A percentile compares a stretch with the other conserved stretches of the same genome.
These are phyloP conservation scores for Chlorella sorokiniana DNA, from an alignment of 139 green algal species.

Conservation along the genomic window DNA sequence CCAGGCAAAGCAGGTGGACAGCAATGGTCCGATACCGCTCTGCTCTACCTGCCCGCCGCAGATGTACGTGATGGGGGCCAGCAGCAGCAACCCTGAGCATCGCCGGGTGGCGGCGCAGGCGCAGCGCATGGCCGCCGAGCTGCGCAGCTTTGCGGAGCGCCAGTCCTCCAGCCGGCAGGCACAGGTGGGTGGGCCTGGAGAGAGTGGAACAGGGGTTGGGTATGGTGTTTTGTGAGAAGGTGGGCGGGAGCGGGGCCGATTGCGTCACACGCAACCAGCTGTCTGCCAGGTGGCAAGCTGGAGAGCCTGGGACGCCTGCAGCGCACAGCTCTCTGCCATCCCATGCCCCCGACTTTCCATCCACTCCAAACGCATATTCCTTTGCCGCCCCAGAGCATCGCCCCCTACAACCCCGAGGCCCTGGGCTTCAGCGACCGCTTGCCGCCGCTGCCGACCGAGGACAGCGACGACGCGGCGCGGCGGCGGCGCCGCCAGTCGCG, in stretches of 20 bases:
- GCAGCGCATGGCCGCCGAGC: constrained; percentile 9
- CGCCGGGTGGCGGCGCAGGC: constrained; percentile 7
- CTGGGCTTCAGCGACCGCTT: constrained; percentile 22
- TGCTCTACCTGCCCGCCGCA: constrained; percentile 1
- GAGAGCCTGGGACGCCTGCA: too few relatives aligned
- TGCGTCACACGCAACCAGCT: too few relatives aligned
- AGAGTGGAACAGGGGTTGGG: too few relatives aligned
- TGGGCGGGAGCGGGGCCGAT: too few relatives aligned
- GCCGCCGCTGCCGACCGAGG: background rate
- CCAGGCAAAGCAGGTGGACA: too few relatives aligned
- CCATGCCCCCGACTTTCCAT: too few relatives aligned
- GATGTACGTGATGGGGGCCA: constrained; percentile 18
- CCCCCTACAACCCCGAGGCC: constrained; percentile 25
- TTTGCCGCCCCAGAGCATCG: background rate
- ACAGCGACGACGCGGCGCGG: background rate
- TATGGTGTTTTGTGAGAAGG: too few relatives aligned
- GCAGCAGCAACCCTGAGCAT: background rate
- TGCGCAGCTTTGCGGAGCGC: constrained; percentile 6
- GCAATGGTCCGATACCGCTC: too few relatives aligned
- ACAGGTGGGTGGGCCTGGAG: background rate
- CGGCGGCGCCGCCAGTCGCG: background rate
- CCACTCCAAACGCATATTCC: too few relatives aligned
- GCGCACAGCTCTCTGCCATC: too few relatives aligned
- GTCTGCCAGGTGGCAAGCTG: too few relatives aligned
- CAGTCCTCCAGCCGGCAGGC: constrained; percentile 12